phyloP scores from a whole-genome alignment of 2,329 filamentous ascomycete genomes.

The Stagonosporopsis vannaccii region DNA sequence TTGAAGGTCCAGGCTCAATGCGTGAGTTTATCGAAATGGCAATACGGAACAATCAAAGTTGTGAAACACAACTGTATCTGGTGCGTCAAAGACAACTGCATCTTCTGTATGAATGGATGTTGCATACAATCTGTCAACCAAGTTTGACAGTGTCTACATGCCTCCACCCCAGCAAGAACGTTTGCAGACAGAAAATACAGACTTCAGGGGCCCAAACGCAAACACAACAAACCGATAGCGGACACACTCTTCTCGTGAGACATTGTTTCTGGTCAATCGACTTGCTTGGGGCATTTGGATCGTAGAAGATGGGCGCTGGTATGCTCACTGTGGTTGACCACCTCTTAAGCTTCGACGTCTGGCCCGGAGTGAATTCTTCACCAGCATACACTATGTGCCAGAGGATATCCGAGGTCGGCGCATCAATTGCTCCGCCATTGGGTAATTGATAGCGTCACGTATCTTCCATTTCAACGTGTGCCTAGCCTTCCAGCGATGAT shows the following conservation, averaged over 20 bases:
- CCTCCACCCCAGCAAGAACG: background rate
- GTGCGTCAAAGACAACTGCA: background rate
- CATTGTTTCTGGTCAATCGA: too few species aligned
- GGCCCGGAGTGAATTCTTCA: background rate
- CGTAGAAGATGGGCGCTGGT: background rate
- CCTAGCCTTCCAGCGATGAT: background rate
- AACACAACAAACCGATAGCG: background rate
- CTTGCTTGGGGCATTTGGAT: background rate
- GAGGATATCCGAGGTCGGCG: background rate
- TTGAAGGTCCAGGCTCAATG: background rate
- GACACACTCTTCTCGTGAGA: background rate
- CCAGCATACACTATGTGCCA: background rate
- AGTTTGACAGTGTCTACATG: background rate
- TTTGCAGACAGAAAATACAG: too few species aligned
- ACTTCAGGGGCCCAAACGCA: background rate
- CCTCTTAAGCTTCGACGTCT: background rate
- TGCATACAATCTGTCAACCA: too few species aligned
- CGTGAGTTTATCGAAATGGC: background rate
- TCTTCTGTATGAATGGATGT: background rate
- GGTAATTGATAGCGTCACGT: background rate
- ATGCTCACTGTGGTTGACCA: background rate
- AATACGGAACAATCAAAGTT: background rate
- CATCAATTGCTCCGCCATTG: background rate
- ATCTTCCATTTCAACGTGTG: background rate
- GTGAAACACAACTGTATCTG: background rate